Conservation (phyloP, 1,139 yeast species). For the Taiozyma sp. region DNA sequence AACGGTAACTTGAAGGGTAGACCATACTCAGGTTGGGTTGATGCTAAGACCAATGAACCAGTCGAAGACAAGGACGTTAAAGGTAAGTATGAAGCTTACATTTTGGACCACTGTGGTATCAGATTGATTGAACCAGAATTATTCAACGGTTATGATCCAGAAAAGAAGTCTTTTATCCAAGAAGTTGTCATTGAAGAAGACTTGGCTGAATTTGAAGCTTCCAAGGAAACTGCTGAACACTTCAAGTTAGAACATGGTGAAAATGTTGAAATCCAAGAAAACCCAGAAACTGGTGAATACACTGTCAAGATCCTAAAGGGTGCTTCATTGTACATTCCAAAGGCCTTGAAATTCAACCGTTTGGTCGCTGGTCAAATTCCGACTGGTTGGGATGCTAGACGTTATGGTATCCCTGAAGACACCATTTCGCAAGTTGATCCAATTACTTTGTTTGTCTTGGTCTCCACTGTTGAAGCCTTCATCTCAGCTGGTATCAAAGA, state of each 20-base stretch:
- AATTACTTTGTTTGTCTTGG: constrained; percentile 86
- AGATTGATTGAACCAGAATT: constrained; percentile 95
- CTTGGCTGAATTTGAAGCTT: constrained; percentile 90
- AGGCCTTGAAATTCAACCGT: constrained; percentile 93
- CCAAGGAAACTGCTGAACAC: constrained; percentile 92
- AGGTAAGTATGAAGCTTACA: constrained; percentile 81
- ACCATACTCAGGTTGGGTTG: constrained; percentile 94
- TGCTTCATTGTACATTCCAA: constrained; percentile 85
- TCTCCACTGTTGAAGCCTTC: constrained; percentile 91
- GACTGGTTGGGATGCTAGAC: constrained; percentile 95
- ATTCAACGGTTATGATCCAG: constrained; percentile 90
- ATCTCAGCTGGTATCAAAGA: constrained; percentile 93
- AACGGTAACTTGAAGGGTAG: constrained; percentile 89
- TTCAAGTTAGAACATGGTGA: constrained; percentile 89
- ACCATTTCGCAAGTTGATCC: constrained; percentile 94
- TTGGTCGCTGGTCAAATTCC: constrained; percentile 99
- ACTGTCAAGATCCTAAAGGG: constrained; percentile 89
- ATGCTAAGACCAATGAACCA: constrained; percentile 86
- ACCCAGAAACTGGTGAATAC: constrained; percentile 87
- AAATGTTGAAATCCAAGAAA: constrained; percentile 85
- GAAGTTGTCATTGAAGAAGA: constrained; percentile 96
- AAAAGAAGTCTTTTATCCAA: constrained; percentile 86
- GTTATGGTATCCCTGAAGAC: constrained; percentile 93
- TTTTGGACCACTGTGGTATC: constrained; percentile 91
- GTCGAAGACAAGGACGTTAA: constrained; percentile 94